Percentiles rank a stretch among this genome's conserved stretches.
phyloP scores from a whole-genome alignment of 345 rosid species.

The Moricandia moricandioides region DNA sequence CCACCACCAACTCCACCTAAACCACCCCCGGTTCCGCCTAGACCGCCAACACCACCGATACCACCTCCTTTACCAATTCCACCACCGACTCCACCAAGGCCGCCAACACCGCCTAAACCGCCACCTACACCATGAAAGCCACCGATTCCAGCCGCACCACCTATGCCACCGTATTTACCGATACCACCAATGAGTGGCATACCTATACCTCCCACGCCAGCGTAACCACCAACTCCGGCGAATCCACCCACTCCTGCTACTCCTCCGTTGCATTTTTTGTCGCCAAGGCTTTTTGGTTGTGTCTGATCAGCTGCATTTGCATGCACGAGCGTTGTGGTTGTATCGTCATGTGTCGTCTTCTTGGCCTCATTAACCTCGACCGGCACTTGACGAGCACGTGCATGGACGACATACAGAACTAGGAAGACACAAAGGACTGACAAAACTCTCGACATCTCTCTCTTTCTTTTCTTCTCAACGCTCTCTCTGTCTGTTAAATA shows the following conservation, averaged over 20 bases:
- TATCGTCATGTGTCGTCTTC: conserved; percentile 14
- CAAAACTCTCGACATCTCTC: conserved; percentile 31
- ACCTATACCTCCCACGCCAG: conserved; percentile 56
- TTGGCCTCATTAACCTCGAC: conserved; percentile 2
- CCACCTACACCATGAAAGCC: conserved; percentile 39
- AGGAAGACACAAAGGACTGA: conserved; percentile 27
- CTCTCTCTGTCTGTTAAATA: neutral
- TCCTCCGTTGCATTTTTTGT: conserved; percentile 49
- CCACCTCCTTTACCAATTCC: conserved; percentile 29
- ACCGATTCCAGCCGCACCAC: conserved; percentile 46
- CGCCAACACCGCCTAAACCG: conserved; percentile 25
- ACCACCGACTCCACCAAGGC: conserved; percentile 33
- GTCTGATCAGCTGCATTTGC: conserved; percentile 42
- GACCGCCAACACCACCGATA: conserved; percentile 39
- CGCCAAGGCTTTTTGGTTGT: conserved; percentile 45
- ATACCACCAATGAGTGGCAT: conserved; percentile 59
- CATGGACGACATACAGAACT: conserved; percentile 15
- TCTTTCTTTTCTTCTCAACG: neutral
- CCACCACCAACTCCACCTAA: conserved; percentile 34
- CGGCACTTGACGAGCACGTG: conserved; percentile 37
- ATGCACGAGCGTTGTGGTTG: conserved; percentile 26
- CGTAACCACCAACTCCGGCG: conserved; percentile 68
- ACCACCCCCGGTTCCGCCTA: conserved; percentile 35
- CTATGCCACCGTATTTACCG: conserved; percentile 51
- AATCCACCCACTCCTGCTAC: conserved; percentile 64